These are phyloP conservation scores for Cydonia oblonga DNA, from an alignment of 331 rosid genomes.

Conservation along the genomic window DNA sequence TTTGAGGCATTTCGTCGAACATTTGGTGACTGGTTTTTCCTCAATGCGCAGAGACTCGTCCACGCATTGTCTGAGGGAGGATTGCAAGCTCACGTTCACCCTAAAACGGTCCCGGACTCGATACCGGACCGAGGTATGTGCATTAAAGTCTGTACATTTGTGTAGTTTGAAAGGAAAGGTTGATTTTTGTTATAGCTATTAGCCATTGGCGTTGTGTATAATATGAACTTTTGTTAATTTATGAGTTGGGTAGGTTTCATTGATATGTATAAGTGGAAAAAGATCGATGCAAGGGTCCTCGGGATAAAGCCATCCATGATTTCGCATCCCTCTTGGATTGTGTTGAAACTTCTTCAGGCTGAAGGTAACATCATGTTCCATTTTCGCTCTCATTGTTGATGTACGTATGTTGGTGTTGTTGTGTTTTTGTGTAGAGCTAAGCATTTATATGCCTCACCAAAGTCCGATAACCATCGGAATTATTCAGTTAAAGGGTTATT, in stretches of 20 bases:
- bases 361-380: conserved; percentile 18
- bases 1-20: conserved; percentile 38
- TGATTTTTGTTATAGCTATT: no score
- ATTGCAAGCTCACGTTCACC: neutral
- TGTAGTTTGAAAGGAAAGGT: neutral
- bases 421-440: neutral
- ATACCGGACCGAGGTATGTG: conserved; percentile 8
- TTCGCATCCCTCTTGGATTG: conserved; percentile 14
- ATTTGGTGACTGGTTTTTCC: neutral
- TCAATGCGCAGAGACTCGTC: conserved; percentile 5
- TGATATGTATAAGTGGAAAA: conserved; percentile 32
- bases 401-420: neutral
- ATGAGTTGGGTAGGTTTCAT: conserved; percentile 2
- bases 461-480: neutral
- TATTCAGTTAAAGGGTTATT: neutral
- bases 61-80: conserved; percentile 15
- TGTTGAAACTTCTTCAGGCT: conserved; percentile 20
- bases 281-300: conserved; percentile 12
- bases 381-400: neutral
- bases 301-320: conserved; percentile 25
- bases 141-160: neutral
- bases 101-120: neutral
- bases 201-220: neutral
- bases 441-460: neutral
- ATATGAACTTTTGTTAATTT: neutral